Percentiles rank a stretch among this genome's conserved stretches.
phyloP scores from a whole-genome alignment of 2,329 filamentous ascomycete species.

The Mycosphaerella sp. region DNA sequence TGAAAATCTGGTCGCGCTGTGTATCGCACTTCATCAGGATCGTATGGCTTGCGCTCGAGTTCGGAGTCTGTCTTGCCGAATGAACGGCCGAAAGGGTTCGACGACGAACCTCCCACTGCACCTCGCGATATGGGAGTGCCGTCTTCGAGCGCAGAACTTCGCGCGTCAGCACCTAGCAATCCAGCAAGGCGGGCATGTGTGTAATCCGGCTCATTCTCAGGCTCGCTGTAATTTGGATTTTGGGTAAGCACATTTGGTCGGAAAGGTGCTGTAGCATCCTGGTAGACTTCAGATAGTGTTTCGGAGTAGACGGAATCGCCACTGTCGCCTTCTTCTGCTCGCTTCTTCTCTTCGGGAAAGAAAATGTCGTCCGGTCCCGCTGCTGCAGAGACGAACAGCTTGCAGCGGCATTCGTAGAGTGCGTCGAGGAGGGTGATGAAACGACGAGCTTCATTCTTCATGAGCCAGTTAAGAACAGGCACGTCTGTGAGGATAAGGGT shows the following conservation, averaged over 20 bases:
- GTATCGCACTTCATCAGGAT: constrained; percentile 30
- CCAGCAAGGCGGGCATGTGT: constrained; percentile 35
- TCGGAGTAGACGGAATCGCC: constrained; percentile 57
- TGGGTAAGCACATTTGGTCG: constrained; percentile 71
- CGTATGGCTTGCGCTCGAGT: constrained; percentile 32
- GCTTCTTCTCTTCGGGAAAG: constrained; percentile 55
- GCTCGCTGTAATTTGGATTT: constrained; percentile 35
- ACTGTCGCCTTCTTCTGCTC: constrained; percentile 20
- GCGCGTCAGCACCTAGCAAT: constrained; percentile 39
- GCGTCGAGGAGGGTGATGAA: constrained; percentile 67
- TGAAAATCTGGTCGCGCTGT: constrained; percentile 53
- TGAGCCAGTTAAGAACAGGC: constrained; percentile 58
- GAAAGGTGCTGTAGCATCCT: constrained; percentile 70
- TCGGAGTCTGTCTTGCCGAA: constrained; percentile 32
- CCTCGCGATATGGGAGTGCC: constrained; percentile 16
- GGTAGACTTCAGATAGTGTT: constrained; percentile 67
- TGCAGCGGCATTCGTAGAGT: constrained; percentile 74
- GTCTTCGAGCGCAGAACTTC: constrained; percentile 45
- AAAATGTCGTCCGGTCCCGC: constrained; percentile 68
- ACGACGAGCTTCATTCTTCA: constrained; percentile 74
- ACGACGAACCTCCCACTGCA: constrained; percentile 19
- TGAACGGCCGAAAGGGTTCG: constrained; percentile 34
- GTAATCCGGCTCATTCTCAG: constrained; percentile 32
- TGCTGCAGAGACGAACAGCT: constrained; percentile 62
- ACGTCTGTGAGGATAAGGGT: constrained; percentile 68